Evolutionary conservation across 495 filamentous ascomycete species (phyloP), one percentile per base, ranked within the genome.

Genomic region (Penicillium maclennaniae): DNA sequence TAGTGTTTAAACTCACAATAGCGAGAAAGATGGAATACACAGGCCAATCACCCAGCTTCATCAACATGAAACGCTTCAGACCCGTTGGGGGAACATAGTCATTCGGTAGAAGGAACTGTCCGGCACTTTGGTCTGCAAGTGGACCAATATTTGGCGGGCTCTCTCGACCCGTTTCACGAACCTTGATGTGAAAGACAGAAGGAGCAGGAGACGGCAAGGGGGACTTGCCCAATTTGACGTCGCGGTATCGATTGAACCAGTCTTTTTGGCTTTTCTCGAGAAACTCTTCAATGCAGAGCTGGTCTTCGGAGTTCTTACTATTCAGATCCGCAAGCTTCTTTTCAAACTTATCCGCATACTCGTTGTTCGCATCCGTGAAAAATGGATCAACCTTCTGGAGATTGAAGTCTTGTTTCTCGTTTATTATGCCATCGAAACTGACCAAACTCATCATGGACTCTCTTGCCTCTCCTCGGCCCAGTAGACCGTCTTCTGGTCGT

Each of bases 321-420:
- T 76, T 81, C 12, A 88, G 70, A 16, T 59, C 59, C 16, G 81
- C 75, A 12, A 88, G 72, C 59, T 74, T 78, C 60, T 77, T 73
- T 41, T 83, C 80, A 53, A 87, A 88, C 12, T 65, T 71, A 47
- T 68, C 67, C 44, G 81, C 82, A 63, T 82, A 87, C 52, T 82
- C 74, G 15, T 85, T 84, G 36, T 75, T 82, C 6, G 75, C 73
- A 59, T 88, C 85, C 9, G 81, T 87, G 70, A 88, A 88, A 74
- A 82, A 85, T 17, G 84, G 84, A 59, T 86, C 83, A 6, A 87
- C 83, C 51, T 86, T 81, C 55, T 87, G 85, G n/a, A 87, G 71
- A 57, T 80, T 79, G 59, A 81, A 82, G 55, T 87, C 81, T 21
- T 79, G 80, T 60, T 81, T 75, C 40, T 82, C 77, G 10, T 81